Evolutionary conservation across 768 basidiomycete species (phyloP).

Genomic region (Tylopilus balloui): DNA sequence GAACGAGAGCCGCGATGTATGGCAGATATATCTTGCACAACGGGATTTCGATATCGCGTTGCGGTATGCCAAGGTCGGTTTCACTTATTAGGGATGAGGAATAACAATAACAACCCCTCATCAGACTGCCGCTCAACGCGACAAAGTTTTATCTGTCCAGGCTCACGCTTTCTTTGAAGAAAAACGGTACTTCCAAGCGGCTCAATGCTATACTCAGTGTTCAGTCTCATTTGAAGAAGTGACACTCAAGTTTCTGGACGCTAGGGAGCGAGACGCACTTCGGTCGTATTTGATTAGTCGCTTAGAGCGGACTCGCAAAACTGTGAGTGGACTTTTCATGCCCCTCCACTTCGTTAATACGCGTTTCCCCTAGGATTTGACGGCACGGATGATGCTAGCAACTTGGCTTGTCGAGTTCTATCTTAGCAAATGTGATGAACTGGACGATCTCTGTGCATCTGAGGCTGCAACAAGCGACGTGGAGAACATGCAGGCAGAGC

Average conservation of each 20-base stretch:
- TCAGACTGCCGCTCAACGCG: conserved; percentile 84
- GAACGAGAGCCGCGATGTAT: conserved; percentile 92
- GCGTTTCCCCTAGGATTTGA: conserved; percentile 59
- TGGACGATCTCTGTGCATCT: conserved; percentile 91
- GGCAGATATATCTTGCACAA: conserved; percentile 84
- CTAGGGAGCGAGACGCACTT: conserved; percentile 83
- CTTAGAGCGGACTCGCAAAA: conserved; percentile 79
- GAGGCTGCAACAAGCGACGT: conserved; percentile 78
- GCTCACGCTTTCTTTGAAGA: conserved; percentile 76
- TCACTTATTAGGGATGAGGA: neutral
- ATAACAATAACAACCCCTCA: conserved; percentile 1
- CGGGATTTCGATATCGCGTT: conserved; percentile 76
- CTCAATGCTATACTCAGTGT: conserved; percentile 87
- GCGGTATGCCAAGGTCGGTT: conserved; percentile 71
- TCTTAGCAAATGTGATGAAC: conserved; percentile 91
- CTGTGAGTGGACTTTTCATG: conserved; percentile 42
- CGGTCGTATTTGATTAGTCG: conserved; percentile 86
- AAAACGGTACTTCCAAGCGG: conserved; percentile 84
- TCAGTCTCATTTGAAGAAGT: conserved; percentile 90
- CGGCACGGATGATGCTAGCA: conserved; percentile 95
- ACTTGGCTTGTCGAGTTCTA: conserved; percentile 99
- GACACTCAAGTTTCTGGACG: conserved; percentile 83
- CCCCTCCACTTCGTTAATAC: neutral
- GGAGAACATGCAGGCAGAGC: conserved; percentile 78
- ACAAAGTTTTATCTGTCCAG: conserved; percentile 77